These are phyloP conservation scores for Fallopia convolvulus DNA, from an alignment of 148 eudicot genomes.

Conservation along the genomic window DNA sequence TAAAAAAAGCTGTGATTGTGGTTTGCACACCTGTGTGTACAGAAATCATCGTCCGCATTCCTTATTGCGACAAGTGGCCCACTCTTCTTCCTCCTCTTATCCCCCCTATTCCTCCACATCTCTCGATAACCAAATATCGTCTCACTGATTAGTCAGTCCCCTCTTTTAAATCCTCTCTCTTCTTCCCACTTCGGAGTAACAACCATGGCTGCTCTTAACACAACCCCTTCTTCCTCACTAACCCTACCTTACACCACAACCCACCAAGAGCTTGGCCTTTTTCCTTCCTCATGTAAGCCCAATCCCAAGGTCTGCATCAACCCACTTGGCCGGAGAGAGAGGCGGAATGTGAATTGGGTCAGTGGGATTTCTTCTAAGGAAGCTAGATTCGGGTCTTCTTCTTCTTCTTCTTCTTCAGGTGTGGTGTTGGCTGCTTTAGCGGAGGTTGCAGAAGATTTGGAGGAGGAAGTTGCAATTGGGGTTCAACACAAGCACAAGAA, in stretches of 20 bases:
- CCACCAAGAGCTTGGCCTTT: slow-evolving; percentile 30
- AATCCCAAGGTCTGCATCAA: slow-evolving; percentile 23
- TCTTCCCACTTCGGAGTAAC: neutral
- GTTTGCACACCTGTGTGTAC: slow-evolving; percentile 9
- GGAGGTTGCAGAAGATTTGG: slow-evolving; percentile 24
- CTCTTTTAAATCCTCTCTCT: neutral
- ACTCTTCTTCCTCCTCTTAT: neutral
- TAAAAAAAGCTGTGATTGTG: neutral
- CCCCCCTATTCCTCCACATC: neutral
- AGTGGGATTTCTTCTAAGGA: slow-evolving; percentile 15
- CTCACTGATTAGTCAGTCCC: neutral
- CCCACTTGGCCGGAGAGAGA: slow-evolving; percentile 26
- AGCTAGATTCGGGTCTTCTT: slow-evolving; percentile 18
- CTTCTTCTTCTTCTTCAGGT: slow-evolving; percentile 12
- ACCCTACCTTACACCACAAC: slow-evolving; percentile 22
- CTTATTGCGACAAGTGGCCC: slow-evolving; percentile 1
- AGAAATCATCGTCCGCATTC: neutral
- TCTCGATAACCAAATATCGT: neutral
- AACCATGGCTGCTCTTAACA: slow-evolving; percentile 12
- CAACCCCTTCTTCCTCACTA: slow-evolving; percentile 21
- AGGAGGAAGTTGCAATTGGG: slow-evolving; percentile 19
- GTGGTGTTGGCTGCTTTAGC: slow-evolving; percentile 42
- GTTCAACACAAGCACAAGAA: slow-evolving; percentile 52
- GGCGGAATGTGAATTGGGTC: slow-evolving; percentile 20
- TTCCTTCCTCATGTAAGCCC: slow-evolving; percentile 30